Percentiles rank a stretch among this genome's conserved stretches.
Conservation (phyloP, 2,329 filamentous ascomycete species). For the Parasarocladium wereldwijsianum region DNA sequence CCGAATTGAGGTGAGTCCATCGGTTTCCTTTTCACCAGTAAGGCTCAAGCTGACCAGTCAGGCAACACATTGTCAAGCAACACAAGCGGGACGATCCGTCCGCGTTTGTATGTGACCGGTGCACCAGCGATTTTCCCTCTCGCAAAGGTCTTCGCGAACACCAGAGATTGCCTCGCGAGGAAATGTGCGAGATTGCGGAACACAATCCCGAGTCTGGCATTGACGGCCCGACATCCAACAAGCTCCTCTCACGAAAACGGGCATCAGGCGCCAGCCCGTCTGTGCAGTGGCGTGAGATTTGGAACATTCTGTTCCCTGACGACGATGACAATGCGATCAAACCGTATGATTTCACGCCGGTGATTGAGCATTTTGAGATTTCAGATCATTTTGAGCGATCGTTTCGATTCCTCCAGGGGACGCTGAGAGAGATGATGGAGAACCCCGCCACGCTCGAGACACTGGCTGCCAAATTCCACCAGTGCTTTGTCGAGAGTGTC, state of each 20-base stretch:
- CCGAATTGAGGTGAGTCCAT: constrained; percentile 21
- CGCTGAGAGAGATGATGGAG: constrained; percentile 21
- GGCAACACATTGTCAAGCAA: constrained; percentile 27
- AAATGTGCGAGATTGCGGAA: constrained; percentile 26
- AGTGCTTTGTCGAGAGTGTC: constrained; percentile 24
- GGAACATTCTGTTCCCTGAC: constrained; percentile 26
- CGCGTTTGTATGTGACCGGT: constrained; percentile 24
- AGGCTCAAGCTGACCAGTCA: constrained; percentile 9
- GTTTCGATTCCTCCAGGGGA: constrained; percentile 17
- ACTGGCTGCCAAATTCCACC: constrained; percentile 22
- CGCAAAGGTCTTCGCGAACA: constrained; percentile 24
- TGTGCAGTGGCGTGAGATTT: constrained; percentile 25
- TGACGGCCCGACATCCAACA: constrained; percentile 23
- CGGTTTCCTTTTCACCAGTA: neutral
- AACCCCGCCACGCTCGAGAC: constrained; percentile 23
- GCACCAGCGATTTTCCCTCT: constrained; percentile 22
- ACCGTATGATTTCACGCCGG: constrained; percentile 20
- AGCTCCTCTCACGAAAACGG: constrained; percentile 23
- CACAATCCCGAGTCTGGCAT: constrained; percentile 25
- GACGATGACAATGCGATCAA: constrained; percentile 20
- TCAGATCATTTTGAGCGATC: constrained; percentile 17
- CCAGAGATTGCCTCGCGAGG: constrained; percentile 22
- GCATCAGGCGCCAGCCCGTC: constrained; percentile 22
- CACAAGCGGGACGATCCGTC: constrained; percentile 26
- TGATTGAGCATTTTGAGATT: constrained; percentile 26